A percentile compares a stretch with the other conserved stretches of the same genome.
Evolutionary conservation across 2,329 filamentous ascomycete species (phyloP).

Genomic region (Escovopsis sp.): DNA sequence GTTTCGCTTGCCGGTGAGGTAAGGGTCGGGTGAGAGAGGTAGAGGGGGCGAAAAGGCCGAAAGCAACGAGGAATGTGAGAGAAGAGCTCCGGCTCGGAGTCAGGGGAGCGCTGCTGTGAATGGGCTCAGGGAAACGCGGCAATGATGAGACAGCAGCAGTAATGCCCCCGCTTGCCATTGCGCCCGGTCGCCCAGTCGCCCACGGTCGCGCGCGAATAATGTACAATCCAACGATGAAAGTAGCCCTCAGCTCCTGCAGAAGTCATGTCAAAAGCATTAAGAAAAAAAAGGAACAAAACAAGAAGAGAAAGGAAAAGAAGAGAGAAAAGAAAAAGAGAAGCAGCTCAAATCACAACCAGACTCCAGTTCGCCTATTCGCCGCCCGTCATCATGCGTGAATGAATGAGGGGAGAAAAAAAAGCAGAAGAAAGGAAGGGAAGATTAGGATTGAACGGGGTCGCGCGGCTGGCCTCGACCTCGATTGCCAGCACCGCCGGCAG

Average conservation of each 20-base stretch:
- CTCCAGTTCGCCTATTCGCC: slow-evolving; percentile 9
- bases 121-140: slow-evolving; percentile 9
- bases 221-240: slow-evolving; percentile 26
- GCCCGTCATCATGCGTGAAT: slow-evolving; percentile 12
- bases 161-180: slow-evolving; percentile 18
- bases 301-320: slow-evolving; percentile 7
- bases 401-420: slow-evolving; percentile 7
- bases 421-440: background rate
- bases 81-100: slow-evolving; percentile 4
- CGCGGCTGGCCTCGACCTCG: slow-evolving; percentile 22
- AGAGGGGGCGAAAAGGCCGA: too few relatives aligned
- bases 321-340: slow-evolving; percentile 10
- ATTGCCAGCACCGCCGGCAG: slow-evolving; percentile 14
- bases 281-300: slow-evolving; percentile 6
- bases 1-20: slow-evolving; percentile 9
- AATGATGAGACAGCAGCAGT: slow-evolving; percentile 15
- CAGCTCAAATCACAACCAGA: too few relatives aligned
- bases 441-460: slow-evolving; percentile 18
- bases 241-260: slow-evolving; percentile 14
- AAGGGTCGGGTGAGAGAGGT: background rate
- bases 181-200: slow-evolving; percentile 25
- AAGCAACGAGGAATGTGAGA: background rate
- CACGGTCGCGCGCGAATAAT: slow-evolving; percentile 23
- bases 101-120: slow-evolving; percentile 8
- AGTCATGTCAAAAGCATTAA: slow-evolving; percentile 14